Percentiles rank a stretch among this genome's conserved stretches.
Conservation (phyloP, 257 asterid species). For the Przewalskia tangutica region DNA sequence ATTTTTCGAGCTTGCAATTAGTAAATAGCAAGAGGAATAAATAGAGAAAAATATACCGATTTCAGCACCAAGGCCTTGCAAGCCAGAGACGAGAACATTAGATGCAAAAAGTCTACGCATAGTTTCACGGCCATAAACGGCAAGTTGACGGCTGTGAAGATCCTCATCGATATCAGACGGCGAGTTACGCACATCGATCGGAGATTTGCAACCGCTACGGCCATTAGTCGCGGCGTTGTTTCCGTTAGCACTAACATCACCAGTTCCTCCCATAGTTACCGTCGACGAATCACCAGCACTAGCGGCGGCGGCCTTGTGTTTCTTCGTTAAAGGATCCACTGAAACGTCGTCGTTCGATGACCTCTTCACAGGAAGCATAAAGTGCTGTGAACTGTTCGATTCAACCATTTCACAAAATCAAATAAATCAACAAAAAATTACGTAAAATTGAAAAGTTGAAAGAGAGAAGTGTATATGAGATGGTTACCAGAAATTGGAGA, state of each 20-base stretch:
- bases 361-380: conserved; percentile 29
- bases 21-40: neutral
- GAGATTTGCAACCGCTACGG: neutral
- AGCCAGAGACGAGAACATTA: conserved; percentile 32
- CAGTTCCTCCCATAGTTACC: conserved; percentile 14
- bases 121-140: conserved; percentile 29
- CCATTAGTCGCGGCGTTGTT: neutral
- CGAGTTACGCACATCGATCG: neutral
- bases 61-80: conserved; percentile 42
- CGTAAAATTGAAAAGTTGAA: neutral
- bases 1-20: neutral
- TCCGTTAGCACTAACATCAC: neutral
- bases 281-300: conserved; percentile 4
- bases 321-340: conserved; percentile 10
- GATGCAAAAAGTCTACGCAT: conserved; percentile 40
- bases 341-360: neutral
- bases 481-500: neutral
- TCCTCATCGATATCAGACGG: conserved; percentile 7
- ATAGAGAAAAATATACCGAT: conserved; percentile 15
- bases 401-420: conserved; percentile 11
- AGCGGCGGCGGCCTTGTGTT: conserved; percentile 11
- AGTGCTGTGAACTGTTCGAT: conserved; percentile 21
- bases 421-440: neutral
- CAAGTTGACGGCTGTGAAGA: conserved; percentile 19
- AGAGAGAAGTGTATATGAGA: neutral